Evolutionary conservation across 176 grass and related monocot species (phyloP).

Genomic region (Saccharum spontaneum): DNA sequence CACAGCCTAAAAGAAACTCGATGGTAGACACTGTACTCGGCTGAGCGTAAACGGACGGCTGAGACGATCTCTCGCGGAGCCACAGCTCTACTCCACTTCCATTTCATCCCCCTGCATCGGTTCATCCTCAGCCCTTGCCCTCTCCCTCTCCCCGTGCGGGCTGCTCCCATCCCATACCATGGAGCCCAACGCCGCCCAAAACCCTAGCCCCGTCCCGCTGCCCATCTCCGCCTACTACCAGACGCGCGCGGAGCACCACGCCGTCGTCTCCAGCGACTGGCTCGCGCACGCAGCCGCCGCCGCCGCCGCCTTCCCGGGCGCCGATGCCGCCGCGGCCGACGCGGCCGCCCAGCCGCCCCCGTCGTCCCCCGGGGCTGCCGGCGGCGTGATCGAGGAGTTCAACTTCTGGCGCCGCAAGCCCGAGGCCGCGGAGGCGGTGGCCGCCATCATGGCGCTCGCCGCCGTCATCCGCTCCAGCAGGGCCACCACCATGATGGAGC

Average conservation of each 20-base stretch:
- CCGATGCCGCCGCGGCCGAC: neutral
- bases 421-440: slow-evolving; percentile 85
- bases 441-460: slow-evolving; percentile 92
- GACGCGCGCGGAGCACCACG: slow-evolving; percentile 89
- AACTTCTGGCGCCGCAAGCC: slow-evolving; percentile 97
- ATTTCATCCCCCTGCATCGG: no score
- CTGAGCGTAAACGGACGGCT: no score
- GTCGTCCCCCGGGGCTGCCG: slow-evolving; percentile 11
- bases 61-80: no score
- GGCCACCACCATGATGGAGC: slow-evolving; percentile 98
- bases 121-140: no score
- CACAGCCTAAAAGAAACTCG: no score
- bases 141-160: no score
- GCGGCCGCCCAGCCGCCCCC: neutral
- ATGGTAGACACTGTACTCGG: no score
- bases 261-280: slow-evolving; percentile 80
- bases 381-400: slow-evolving; percentile 91
- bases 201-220: slow-evolving; percentile 41
- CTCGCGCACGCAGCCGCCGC: slow-evolving; percentile 78
- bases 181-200: slow-evolving; percentile 45
- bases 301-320: neutral
- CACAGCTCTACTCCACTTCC: no score
- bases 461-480: slow-evolving; percentile 84
- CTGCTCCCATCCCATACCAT: slow-evolving; percentile 24
- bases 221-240: slow-evolving; percentile 96